Percentiles rank a stretch among this genome's conserved stretches.
Evolutionary conservation across 495 filamentous ascomycete species (phyloP).

Genomic region (Aeminium ludgeri): DNA sequence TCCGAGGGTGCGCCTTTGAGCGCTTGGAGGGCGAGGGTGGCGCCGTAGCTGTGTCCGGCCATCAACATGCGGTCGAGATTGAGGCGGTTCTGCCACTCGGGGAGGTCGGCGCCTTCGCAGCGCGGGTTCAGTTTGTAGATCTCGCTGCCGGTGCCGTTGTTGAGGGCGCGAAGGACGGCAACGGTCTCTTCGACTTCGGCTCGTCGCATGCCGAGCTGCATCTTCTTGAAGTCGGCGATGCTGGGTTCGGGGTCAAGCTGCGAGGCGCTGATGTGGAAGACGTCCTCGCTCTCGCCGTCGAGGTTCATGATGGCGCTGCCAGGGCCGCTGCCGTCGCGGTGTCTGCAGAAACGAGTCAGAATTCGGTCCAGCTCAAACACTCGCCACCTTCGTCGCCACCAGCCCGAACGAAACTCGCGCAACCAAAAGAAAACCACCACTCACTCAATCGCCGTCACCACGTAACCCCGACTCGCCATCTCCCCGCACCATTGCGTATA

Average conservation of each 20-base stretch:
- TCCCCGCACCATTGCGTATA: conserved; percentile 39
- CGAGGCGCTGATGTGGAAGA: conserved; percentile 12
- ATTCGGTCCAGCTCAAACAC: too few relatives aligned
- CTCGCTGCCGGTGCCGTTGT: conserved; percentile 25
- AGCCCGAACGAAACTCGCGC: too few relatives aligned
- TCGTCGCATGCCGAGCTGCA: conserved; percentile 34
- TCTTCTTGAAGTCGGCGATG: conserved; percentile 27
- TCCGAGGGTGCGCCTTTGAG: conserved; percentile 19
- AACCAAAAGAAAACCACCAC: too few relatives aligned
- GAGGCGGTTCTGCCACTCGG: conserved; percentile 23
- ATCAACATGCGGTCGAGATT: conserved; percentile 28
- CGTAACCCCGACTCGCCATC: conserved; percentile 34
- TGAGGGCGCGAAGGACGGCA: conserved; percentile 27
- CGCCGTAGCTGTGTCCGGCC: conserved; percentile 37
- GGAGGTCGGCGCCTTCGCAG: conserved; percentile 14
- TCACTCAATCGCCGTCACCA: conserved; percentile 33
- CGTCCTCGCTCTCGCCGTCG: conserved; percentile 18
- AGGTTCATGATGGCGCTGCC: conserved; percentile 26
- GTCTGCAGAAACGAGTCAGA: conserved; percentile 5
- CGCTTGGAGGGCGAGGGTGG: conserved; percentile 34
- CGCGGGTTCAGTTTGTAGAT: conserved; percentile 21
- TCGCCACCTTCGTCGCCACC: too few relatives aligned
- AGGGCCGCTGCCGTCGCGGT: conserved; percentile 37
- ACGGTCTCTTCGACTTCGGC: conserved; percentile 37
- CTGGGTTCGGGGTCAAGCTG: conserved; percentile 11